Evolutionary conservation across 345 rosid species (phyloP).

Genomic region (Citrus cavaleriei): DNA sequence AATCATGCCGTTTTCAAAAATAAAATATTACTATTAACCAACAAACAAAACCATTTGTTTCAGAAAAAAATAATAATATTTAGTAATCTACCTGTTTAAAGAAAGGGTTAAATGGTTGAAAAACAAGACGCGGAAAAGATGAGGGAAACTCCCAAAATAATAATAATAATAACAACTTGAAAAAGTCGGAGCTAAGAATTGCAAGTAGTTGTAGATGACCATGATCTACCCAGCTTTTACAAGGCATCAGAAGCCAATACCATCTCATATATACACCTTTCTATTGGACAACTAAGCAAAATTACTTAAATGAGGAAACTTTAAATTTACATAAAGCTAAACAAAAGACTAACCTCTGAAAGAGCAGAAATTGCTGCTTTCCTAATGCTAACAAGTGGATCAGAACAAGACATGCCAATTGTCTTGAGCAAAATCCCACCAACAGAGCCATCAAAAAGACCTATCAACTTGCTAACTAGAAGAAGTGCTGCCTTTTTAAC

Average conservation of each 20-base stretch:
- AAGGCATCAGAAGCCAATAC: conserved; percentile 2
- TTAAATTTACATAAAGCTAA: background rate
- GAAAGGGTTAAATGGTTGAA: background rate
- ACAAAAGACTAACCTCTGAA: conserved; percentile 64
- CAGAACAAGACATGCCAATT: conserved; percentile 87
- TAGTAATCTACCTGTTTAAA: background rate
- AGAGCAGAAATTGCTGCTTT: conserved; percentile 85
- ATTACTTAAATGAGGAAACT: conserved; percentile 1
- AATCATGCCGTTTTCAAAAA: too few relatives aligned
- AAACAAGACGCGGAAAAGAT: background rate
- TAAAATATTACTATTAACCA: too few relatives aligned
- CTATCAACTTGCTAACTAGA: conserved; percentile 63
- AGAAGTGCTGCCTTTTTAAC: conserved; percentile 78
- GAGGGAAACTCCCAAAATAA: background rate
- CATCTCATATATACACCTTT: background rate
- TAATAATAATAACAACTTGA: too few relatives aligned
- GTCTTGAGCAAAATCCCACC: conserved; percentile 68
- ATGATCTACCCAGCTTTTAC: background rate
- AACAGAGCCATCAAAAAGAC: conserved; percentile 58
- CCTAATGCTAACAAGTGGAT: conserved; percentile 88
- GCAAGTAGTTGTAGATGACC: background rate
- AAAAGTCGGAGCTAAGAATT: too few relatives aligned
- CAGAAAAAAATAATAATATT: too few relatives aligned
- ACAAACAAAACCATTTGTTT: too few relatives aligned
- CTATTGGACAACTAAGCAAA: background rate